Percentiles rank a stretch among this genome's conserved stretches.
Conservation (phyloP, 2,329 filamentous ascomycete species). For the Cyphellophora europaea region DNA sequence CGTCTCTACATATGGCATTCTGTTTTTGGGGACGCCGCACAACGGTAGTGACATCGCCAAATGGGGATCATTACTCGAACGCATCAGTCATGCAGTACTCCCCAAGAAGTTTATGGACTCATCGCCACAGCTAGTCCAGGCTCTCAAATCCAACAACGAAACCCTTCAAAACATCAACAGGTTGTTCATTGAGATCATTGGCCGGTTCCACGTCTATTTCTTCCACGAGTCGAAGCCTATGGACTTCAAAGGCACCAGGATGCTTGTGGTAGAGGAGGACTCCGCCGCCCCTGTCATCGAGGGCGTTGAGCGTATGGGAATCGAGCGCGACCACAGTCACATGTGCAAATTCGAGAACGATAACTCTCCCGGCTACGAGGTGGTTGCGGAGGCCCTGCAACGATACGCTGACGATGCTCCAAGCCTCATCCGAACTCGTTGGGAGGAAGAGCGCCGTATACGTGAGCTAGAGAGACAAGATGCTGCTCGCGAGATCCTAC, state of each 20-base stretch:
- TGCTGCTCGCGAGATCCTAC: constrained; percentile 28
- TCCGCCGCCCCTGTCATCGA: constrained; percentile 62
- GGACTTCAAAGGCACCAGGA: constrained; percentile 53
- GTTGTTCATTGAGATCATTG: constrained; percentile 62
- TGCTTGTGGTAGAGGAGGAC: constrained; percentile 58
- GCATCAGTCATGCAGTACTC: constrained; percentile 55
- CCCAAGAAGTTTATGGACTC: constrained; percentile 59
- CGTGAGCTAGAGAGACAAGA: constrained; percentile 27
- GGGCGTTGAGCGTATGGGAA: constrained; percentile 64
- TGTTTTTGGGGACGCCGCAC: constrained; percentile 72
- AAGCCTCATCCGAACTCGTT: constrained; percentile 45
- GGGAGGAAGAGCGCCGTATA: constrained; percentile 47
- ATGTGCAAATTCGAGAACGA: constrained; percentile 64
- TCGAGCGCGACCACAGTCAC: constrained; percentile 60
- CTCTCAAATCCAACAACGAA: constrained; percentile 65
- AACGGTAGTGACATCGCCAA: constrained; percentile 58
- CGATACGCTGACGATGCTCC: constrained; percentile 43
- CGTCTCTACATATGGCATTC: constrained; percentile 64
- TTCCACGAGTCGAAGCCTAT: constrained; percentile 67
- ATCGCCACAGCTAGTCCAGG: constrained; percentile 58
- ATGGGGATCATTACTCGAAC: constrained; percentile 59
- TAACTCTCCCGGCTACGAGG: constrained; percentile 56
- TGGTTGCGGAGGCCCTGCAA: constrained; percentile 37
- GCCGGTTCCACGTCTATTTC: constrained; percentile 64
- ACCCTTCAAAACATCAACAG: constrained; percentile 65